These are phyloP conservation scores for Lupinus albus DNA, from an alignment of 306 rosid genomes.

Conservation along the genomic window DNA sequence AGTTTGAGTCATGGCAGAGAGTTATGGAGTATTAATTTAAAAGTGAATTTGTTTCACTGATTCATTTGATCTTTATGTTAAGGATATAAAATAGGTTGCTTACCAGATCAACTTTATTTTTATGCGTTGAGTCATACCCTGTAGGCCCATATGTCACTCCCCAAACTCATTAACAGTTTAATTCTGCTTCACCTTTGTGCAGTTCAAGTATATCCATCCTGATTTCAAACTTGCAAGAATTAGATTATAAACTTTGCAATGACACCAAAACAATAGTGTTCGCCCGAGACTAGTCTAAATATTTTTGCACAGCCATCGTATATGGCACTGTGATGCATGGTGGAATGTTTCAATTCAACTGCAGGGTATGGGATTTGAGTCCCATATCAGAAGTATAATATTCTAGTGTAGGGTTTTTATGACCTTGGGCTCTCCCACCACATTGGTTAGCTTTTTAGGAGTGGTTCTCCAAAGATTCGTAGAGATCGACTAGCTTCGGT, in stretches of 20 bases:
- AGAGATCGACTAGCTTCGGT: not conserved
- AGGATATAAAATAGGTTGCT: not conserved
- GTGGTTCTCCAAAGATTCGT: not conserved
- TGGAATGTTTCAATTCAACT: not conserved
- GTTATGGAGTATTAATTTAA: slow-evolving; percentile 8
- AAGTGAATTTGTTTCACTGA: slow-evolving; percentile 11
- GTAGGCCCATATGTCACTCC: too few species aligned
- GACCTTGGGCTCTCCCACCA: not conserved
- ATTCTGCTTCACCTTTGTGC: slow-evolving; percentile 5
- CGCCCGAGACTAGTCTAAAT: not conserved
- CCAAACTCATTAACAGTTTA: not conserved
- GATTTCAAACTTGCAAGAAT: not conserved
- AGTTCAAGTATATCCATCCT: slow-evolving; percentile 12
- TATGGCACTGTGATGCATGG: not conserved
- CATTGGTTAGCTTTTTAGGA: not conserved
- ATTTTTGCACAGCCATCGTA: not conserved
- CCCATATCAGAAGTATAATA: not conserved
- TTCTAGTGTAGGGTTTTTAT: not conserved
- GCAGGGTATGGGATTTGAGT: not conserved
- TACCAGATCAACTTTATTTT: not conserved
- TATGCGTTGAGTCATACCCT: not conserved
- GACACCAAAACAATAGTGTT: not conserved
- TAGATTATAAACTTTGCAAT: slow-evolving; percentile 1
- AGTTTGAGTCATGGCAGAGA: not conserved
- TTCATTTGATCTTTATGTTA: slow-evolving; percentile 9